Base-by-base conservation (phyloP, 176 grass and related monocot species). In the Dendrocalamus sinicus region DNA sequence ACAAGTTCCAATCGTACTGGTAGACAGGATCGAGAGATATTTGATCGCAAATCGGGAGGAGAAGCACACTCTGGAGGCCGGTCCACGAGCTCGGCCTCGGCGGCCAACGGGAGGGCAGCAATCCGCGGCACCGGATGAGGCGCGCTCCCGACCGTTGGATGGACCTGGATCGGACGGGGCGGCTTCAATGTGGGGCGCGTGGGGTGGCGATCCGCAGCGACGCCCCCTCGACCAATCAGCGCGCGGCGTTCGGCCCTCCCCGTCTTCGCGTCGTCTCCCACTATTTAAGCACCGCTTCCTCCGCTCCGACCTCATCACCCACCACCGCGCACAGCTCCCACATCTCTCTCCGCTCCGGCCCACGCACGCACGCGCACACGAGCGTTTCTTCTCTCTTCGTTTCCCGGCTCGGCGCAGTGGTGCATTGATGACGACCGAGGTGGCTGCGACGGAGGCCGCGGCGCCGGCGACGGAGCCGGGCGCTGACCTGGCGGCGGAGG, bases 61-160 rank as follows among this genome's bases (percentile, higher is more conserved):
- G 92, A 97, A 97, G 87, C 95, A 97, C 95, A 97, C 87, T 61
- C 17, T 47, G 54, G 75, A 85, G 44, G n/a, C 57, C 13, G 23
- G 83, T 12, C 72, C 46, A 1, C 0, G 65, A 53, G 80, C n/a
- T 9, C 23, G 63, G 60, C 46, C n/a, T 7, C 32, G 63, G 52
- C 46, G 41, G 64, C 61, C 68, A 30, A 67, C 54, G 5, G 68
- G 81, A 23, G 61, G 62, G 70, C 44, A 48, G 73, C 67, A 69
- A 94, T 92, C 93, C 90, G 86, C 77, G 86, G 82, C 88, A 79
- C 10, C 64, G 12, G 30, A 40, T 28, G 82, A 23, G 76, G 72
- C 0, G 77, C 7, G 7, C 2, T 12, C 3, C 0, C 0, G n/a
- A 12, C 95, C 90, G 92, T 97, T 60, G 86, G 91, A 94, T 70